Conservation (phyloP, 2,329 filamentous ascomycete species). For the Colletotrichum incanum region DNA sequence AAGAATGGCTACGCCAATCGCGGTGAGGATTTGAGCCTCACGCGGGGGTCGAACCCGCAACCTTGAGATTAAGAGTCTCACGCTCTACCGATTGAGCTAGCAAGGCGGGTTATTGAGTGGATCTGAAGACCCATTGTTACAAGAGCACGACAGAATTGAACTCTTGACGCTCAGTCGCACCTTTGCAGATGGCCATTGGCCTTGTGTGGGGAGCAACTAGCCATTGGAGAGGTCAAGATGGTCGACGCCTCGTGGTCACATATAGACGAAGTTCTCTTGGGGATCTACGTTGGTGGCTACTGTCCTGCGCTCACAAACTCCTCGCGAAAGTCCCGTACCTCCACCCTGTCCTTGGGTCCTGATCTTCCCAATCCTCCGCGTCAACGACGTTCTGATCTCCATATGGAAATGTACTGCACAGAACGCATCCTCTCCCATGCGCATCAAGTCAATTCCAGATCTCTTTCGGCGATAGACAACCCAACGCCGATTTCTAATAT, state of each 20-base stretch:
- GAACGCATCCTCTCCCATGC: not conserved
- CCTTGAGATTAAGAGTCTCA: slow-evolving; percentile 73
- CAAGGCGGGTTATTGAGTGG: slow-evolving; percentile 44
- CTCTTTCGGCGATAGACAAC: not conserved
- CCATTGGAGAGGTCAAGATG: not conserved
- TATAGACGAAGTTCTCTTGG: slow-evolving; percentile 3
- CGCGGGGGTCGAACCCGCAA: slow-evolving; percentile 48
- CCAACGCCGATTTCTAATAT: no score
- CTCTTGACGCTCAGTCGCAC: not conserved
- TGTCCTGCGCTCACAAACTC: slow-evolving; percentile 19
- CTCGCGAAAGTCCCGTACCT: slow-evolving; percentile 6
- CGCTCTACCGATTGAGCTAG: slow-evolving; percentile 82
- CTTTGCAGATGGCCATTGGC: not conserved
- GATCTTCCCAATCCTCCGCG: not conserved
- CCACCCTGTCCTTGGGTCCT: not conserved
- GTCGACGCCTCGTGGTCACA: not conserved
- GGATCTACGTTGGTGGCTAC: slow-evolving; percentile 5
- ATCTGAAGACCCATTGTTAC: not conserved
- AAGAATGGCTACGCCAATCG: slow-evolving; percentile 10
- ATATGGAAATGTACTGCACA: not conserved
- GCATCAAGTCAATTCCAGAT: not conserved
- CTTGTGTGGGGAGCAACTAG: not conserved
- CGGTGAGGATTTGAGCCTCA: slow-evolving; percentile 46
- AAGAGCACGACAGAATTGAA: accelerated
- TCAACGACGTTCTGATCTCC: slow-evolving; percentile 3